phyloP scores from a whole-genome alignment of 306 rosid genomes.

The Abrus precatorius region DNA sequence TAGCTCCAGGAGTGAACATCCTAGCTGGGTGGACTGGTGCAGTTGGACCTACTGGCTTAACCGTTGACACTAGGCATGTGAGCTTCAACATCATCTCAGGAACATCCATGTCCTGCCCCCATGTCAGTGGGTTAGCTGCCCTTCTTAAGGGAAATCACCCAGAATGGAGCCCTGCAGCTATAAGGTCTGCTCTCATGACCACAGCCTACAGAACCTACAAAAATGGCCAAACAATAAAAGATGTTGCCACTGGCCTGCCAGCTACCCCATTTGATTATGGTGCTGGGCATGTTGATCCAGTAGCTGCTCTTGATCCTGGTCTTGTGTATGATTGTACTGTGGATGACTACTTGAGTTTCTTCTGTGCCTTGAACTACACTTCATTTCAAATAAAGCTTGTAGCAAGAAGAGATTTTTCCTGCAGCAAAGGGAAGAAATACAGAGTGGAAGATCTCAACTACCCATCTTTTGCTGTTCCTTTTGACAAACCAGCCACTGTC shows the following conservation, averaged over 20 bases:
- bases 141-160: constrained; percentile 77
- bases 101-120: constrained; percentile 99
- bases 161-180: constrained; percentile 93
- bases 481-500: constrained; percentile 58
- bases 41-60: constrained; percentile 71
- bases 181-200: constrained; percentile 95
- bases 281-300: constrained; percentile 89
- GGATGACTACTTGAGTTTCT: constrained; percentile 77
- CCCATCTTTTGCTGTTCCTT: constrained; percentile 90
- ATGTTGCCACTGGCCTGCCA: constrained; percentile 67
- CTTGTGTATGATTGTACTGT: constrained; percentile 71
- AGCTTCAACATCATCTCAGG: constrained; percentile 84
- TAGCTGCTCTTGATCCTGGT: constrained; percentile 91
- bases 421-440: constrained; percentile 64
- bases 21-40: constrained; percentile 91
- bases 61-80: constrained; percentile 64
- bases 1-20: constrained; percentile 97
- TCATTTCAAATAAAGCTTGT: constrained; percentile 59
- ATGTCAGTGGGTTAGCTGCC: constrained; percentile 86
- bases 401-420: constrained; percentile 60
- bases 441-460: constrained; percentile 80
- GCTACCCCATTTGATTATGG: constrained; percentile 89
- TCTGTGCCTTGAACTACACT: constrained; percentile 82
- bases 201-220: constrained; percentile 76
- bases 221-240: constrained; percentile 65